Conservation (phyloP, 306 rosid genomes). For the Lagenaria siceraria region DNA sequence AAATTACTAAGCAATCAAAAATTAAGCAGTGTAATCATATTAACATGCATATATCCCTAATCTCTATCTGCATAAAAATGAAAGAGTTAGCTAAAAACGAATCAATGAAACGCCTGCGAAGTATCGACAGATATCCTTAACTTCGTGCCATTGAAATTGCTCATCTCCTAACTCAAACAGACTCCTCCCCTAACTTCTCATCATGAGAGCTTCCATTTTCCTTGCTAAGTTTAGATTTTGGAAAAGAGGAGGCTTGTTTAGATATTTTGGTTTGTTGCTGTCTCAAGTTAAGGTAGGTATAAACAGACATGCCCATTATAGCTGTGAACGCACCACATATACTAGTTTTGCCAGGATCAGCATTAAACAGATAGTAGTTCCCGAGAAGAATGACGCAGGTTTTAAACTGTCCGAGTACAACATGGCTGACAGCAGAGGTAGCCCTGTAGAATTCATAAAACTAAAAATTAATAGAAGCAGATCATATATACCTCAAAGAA, state of each 20-base stretch:
- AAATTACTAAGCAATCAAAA: background rate
- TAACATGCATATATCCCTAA: background rate
- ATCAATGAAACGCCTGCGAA: background rate
- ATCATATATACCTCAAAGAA: constrained; percentile 3
- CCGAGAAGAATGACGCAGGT: constrained; percentile 91
- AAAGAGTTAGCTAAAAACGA: constrained; percentile 10
- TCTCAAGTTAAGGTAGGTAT: constrained; percentile 71
- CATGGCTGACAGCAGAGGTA: constrained; percentile 81
- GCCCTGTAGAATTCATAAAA: constrained; percentile 44
- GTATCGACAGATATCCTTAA: background rate
- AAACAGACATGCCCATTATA: constrained; percentile 68
- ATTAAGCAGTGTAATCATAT: background rate
- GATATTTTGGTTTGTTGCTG: constrained; percentile 39
- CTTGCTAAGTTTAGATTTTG: constrained; percentile 65
- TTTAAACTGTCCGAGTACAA: constrained; percentile 94
- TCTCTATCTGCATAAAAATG: background rate
- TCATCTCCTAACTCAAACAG: constrained; percentile 34
- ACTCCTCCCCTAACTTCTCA: constrained; percentile 49
- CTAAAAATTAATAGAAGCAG: background rate
- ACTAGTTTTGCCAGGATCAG: constrained; percentile 76
- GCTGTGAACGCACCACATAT: constrained; percentile 79
- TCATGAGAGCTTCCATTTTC: constrained; percentile 54
- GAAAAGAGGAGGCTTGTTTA: constrained; percentile 45
- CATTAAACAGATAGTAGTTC: constrained; percentile 63
- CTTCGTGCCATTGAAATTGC: background rate